A percentile compares a stretch with the other conserved stretches of the same genome.
Conservation (phyloP, 129 eudicot species). For the Chrysanthemum seticuspe region DNA sequence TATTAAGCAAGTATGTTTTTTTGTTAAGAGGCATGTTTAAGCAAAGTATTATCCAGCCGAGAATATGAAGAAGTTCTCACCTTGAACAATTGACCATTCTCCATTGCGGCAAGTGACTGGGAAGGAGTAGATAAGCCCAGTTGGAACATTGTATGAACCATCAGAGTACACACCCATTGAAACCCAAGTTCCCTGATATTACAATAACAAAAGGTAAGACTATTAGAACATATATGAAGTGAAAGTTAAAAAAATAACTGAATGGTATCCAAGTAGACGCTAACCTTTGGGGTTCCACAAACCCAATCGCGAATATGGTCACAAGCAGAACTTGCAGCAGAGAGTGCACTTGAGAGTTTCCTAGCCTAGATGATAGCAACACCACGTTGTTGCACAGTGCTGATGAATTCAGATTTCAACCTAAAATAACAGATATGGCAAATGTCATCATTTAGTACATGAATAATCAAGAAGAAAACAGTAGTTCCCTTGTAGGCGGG, state of each 20-base stretch:
- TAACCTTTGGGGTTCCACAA: conserved; percentile 97
- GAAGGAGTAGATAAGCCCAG: conserved; percentile 97
- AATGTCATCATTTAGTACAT: too few relatives aligned
- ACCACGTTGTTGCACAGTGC: conserved; percentile 97
- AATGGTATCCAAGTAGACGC: background rate
- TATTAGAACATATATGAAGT: background rate
- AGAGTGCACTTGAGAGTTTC: conserved; percentile 96
- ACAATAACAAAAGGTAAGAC: background rate
- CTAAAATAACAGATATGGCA: conserved; percentile 33
- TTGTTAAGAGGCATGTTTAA: too few relatives aligned
- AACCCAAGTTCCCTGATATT: conserved; percentile 85
- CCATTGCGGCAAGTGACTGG: conserved; percentile 93
- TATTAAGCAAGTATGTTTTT: background rate
- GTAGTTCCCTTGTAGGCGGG: too few relatives aligned
- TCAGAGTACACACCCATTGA: conserved; percentile 99
- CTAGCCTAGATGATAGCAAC: conserved; percentile 99
- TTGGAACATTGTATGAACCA: conserved; percentile 95
- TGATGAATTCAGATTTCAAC: conserved; percentile 86
- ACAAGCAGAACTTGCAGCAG: conserved; percentile 99
- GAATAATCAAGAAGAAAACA: too few relatives aligned
- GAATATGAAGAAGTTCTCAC: conserved; percentile 30
- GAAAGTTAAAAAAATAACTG: background rate
- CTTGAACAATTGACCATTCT: conserved; percentile 95
- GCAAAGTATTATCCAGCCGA: background rate
- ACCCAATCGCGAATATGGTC: conserved; percentile 99